phyloP scores from a whole-genome alignment of 768 basidiomycete species.

The Strobilomyces dryophilus region DNA sequence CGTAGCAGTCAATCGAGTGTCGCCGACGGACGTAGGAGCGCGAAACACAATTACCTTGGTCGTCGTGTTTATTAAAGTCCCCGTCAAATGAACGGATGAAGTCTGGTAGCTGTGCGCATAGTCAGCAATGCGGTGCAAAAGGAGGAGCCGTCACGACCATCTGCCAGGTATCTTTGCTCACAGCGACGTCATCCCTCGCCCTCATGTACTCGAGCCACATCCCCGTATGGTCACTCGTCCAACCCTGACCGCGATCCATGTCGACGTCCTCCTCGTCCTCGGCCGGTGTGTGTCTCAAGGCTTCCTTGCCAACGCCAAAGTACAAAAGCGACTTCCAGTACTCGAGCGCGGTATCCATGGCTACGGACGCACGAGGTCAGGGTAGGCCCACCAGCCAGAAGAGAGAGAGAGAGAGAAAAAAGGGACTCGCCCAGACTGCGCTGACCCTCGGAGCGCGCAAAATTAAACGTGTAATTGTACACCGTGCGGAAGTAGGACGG shows the following conservation, averaged over 20 bases:
- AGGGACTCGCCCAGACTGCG: slow-evolving; percentile 64
- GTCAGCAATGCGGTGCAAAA: slow-evolving; percentile 4
- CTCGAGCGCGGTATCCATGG: slow-evolving; percentile 63
- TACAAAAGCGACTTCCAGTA: slow-evolving; percentile 79
- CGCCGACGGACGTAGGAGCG: slow-evolving; percentile 9
- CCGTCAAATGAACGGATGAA: slow-evolving; percentile 75
- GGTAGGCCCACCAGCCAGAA: neutral
- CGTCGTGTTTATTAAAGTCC: slow-evolving; percentile 67
- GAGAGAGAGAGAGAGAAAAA: too few species aligned
- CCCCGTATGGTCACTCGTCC: slow-evolving; percentile 56
- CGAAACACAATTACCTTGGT: slow-evolving; percentile 53
- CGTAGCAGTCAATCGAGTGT: slow-evolving; percentile 1
- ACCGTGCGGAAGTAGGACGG: slow-evolving; percentile 70
- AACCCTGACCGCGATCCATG: slow-evolving; percentile 44
- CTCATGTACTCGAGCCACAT: slow-evolving; percentile 80
- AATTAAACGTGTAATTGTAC: slow-evolving; percentile 78
- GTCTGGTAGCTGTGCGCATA: slow-evolving; percentile 59
- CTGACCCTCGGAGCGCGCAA: slow-evolving; percentile 71
- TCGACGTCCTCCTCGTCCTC: slow-evolving; percentile 42
- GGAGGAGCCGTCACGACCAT: slow-evolving; percentile 54
- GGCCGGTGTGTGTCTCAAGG: slow-evolving; percentile 43
- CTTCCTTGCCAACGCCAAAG: slow-evolving; percentile 64
- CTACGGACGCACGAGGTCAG: slow-evolving; percentile 32
- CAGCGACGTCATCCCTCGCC: slow-evolving; percentile 62
- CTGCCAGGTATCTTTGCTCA: slow-evolving; percentile 86